phyloP scores from a whole-genome alignment of 2,329 filamentous ascomycete genomes.

The Rhexocercosporidium sp. region DNA sequence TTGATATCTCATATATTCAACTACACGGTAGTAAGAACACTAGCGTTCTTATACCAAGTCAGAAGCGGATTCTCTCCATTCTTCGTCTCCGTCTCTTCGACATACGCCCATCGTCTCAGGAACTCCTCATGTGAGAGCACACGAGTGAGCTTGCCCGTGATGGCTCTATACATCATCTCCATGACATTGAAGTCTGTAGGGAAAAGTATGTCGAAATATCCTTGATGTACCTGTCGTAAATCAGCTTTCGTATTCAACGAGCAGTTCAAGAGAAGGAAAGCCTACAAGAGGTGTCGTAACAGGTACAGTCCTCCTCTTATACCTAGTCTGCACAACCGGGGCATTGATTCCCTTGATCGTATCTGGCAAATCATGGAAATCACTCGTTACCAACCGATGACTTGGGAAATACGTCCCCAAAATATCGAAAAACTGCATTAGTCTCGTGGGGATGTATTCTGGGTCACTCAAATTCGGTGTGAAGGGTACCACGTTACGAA shows the following conservation, averaged over 20 bases:
- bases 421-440: slow-evolving; percentile 97
- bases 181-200: slow-evolving; percentile 92
- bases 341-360: slow-evolving; percentile 84
- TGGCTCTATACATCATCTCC: slow-evolving; percentile 88
- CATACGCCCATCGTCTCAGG: slow-evolving; percentile 84
- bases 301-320: slow-evolving; percentile 83
- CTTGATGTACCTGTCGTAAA: slow-evolving; percentile 82
- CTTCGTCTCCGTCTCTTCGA: slow-evolving; percentile 86
- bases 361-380: slow-evolving; percentile 88
- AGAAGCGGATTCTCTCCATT: slow-evolving; percentile 94
- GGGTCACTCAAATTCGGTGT: slow-evolving; percentile 77
- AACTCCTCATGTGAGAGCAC: slow-evolving; percentile 90
- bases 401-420: slow-evolving; percentile 86
- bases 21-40: slow-evolving; percentile 80
- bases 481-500: slow-evolving; percentile 71
- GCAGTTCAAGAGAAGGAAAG: slow-evolving; percentile 23
- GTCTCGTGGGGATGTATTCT: slow-evolving; percentile 91
- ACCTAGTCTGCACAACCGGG: slow-evolving; percentile 95
- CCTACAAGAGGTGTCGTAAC: slow-evolving; percentile 88
- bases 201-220: slow-evolving; percentile 98
- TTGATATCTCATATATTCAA: slow-evolving; percentile 16
- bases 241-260: background rate
- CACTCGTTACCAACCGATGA: slow-evolving; percentile 85
- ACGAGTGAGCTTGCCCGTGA: slow-evolving; percentile 89
- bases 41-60: slow-evolving; percentile 94